Base-by-base conservation (phyloP, 2,329 filamentous ascomycete species). In the Aspergillus melleus region DNA sequence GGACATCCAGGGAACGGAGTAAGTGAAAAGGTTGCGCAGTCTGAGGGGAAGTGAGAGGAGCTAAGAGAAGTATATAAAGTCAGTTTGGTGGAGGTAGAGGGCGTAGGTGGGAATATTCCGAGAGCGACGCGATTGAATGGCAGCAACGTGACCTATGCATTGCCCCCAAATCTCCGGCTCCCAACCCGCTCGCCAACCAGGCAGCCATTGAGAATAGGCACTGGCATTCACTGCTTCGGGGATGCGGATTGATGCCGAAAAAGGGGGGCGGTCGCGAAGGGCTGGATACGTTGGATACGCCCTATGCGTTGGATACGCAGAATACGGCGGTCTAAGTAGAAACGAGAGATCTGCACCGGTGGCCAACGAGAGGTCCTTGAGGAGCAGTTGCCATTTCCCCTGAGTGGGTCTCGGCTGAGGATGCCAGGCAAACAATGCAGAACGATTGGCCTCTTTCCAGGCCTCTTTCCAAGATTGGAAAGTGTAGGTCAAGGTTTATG, bases 281-380 rank as follows among this genome's bases (percentile, higher is more conserved):
- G 24, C 20, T 42, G 36, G 16, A 42, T 42, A 42, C 44, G 44
- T 47, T 47, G 19, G 44, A 47, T 47, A 16, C 29, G 30, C 30
- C 29, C 24, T n/a, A 47, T 36, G 24, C 56, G 29, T 36, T 26
- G n/a, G 20, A 61, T 61, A 58, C 59, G 55, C 22, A 42, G 49
- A 52, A 61, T 61, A 61, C 59, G 59, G 52, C 42, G 24, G 51
- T 22, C 44, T n/a, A 12, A 16, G 19, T 24, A 12, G 44, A 47
- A 20, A 5, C 20, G 14, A 24, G 6, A 3, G 19, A 47, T 47
- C 44, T 20, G 44, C 44, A 24, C 20, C 22, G 19, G 20, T 24
- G 44, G 44, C 19, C 44, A n/a, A 47, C 44, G 10, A n/a, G 19
- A 10, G 44, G 22, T 47, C 19, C 44, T 47, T 24, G 19, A 24